phyloP scores from a whole-genome alignment of 148 eudicot genomes.

The Salicornia ramosissima region DNA sequence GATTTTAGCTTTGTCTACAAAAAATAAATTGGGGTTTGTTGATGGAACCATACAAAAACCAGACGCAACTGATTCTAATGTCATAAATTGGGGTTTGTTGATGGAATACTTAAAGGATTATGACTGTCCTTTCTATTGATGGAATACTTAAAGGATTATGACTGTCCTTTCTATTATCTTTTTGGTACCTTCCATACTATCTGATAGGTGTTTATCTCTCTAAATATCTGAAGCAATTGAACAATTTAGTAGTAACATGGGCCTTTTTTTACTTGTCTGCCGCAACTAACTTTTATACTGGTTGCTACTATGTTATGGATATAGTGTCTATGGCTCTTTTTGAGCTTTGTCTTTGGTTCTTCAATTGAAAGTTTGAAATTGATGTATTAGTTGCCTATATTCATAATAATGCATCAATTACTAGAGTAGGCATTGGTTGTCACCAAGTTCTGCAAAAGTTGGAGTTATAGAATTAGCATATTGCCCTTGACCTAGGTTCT shows the following conservation, averaged over 20 bases:
- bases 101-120: no score
- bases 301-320: neutral
- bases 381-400: neutral
- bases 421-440: neutral
- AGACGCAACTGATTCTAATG: no score
- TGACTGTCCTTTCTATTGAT: neutral
- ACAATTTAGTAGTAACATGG: neutral
- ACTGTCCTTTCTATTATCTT: constrained; percentile 1
- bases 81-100: no score
- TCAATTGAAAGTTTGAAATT: neutral
- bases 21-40: no score
- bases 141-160: no score
- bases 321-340: neutral
- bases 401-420: neutral
- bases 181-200: neutral
- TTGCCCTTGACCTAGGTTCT: neutral
- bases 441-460: neutral
- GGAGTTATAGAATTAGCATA: neutral
- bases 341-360: neutral
- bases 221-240: neutral
- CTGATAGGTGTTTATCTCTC: neutral
- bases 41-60: no score
- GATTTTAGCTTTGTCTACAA: no score
- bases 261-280: neutral
- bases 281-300: neutral